Conservation (phyloP, 768 basidiomycete genomes). For the Astraeus odoratus region DNA sequence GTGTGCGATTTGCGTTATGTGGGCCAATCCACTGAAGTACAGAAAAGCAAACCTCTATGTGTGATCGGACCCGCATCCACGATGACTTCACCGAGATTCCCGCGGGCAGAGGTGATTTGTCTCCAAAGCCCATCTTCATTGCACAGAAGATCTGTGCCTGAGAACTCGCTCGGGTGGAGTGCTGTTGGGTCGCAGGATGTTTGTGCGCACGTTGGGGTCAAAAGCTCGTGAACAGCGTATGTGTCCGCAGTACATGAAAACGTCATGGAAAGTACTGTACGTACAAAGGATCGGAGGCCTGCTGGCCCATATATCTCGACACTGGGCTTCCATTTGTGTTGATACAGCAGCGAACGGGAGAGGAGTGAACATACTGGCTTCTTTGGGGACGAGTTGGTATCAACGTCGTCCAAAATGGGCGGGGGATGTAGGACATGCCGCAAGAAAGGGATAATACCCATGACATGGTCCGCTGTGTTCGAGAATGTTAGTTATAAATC, state of each 20-base stretch:
- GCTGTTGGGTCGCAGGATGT: constrained; percentile 43
- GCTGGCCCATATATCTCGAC: constrained; percentile 77
- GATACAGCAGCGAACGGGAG: background rate
- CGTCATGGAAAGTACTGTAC: constrained; percentile 64
- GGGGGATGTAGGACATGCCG: constrained; percentile 50
- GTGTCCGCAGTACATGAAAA: constrained; percentile 49
- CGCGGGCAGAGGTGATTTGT: constrained; percentile 36
- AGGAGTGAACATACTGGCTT: constrained; percentile 7
- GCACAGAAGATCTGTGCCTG: constrained; percentile 53
- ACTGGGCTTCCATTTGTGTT: constrained; percentile 5
- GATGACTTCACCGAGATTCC: constrained; percentile 36
- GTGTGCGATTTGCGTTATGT: background rate
- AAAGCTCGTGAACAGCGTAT: constrained; percentile 76
- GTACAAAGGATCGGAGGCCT: constrained; percentile 69
- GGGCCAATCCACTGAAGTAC: background rate
- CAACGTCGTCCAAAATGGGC: constrained; percentile 12
- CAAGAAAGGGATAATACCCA: constrained; percentile 66
- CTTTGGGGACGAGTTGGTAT: constrained; percentile 5
- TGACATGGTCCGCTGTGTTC: constrained; percentile 64
- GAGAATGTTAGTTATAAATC: constrained; percentile 1
- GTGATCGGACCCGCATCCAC: constrained; percentile 71
- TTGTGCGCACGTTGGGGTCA: constrained; percentile 45
- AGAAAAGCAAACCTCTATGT: constrained; percentile 55
- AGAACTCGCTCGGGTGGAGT: constrained; percentile 57
- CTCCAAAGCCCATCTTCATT: constrained; percentile 60